phyloP scores from a whole-genome alignment of 2,329 filamentous ascomycete genomes.

The Fusarium stilboides region DNA sequence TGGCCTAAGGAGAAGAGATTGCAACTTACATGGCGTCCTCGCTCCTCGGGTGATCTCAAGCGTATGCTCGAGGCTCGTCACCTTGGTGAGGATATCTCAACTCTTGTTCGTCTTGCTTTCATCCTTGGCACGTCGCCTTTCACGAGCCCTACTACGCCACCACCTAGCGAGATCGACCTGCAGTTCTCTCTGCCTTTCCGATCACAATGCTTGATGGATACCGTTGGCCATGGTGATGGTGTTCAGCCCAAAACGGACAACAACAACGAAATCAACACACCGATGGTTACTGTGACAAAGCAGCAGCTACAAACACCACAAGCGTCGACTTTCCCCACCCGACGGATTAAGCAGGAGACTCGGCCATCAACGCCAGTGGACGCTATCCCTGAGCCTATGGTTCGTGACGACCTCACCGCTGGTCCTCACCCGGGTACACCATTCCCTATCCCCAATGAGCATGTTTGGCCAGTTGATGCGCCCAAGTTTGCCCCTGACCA shows the following conservation, averaged over 20 bases:
- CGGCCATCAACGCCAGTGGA: constrained; percentile 56
- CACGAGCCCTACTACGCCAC: constrained; percentile 55
- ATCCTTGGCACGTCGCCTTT: constrained; percentile 61
- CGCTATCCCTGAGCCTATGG: constrained; percentile 51
- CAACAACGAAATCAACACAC: constrained; percentile 43
- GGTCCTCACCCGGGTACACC: constrained; percentile 61
- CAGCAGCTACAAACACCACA: constrained; percentile 52
- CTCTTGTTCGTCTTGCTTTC: constrained; percentile 61
- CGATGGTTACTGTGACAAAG: constrained; percentile 49
- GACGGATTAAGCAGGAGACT: constrained; percentile 56
- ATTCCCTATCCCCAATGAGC: constrained; percentile 58
- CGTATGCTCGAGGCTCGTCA: constrained; percentile 63
- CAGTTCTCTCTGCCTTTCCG: constrained; percentile 58
- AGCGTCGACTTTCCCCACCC: constrained; percentile 50
- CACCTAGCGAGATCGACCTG: constrained; percentile 57
- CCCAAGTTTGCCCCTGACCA: constrained; percentile 60
- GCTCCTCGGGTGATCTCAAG: constrained; percentile 61
- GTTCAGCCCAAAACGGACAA: constrained; percentile 49
- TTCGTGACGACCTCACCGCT: constrained; percentile 53
- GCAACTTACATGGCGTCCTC: constrained; percentile 58
- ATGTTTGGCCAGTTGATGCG: constrained; percentile 56
- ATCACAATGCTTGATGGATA: constrained; percentile 56
- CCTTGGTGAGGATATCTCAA: constrained; percentile 58
- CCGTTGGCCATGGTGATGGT: constrained; percentile 50
- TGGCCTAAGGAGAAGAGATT: constrained; percentile 62